A percentile compares a stretch with the other conserved stretches of the same genome.
Evolutionary conservation across 192 early-diverging fungal species (phyloP).

Genomic region (Coemansia sp.): DNA sequence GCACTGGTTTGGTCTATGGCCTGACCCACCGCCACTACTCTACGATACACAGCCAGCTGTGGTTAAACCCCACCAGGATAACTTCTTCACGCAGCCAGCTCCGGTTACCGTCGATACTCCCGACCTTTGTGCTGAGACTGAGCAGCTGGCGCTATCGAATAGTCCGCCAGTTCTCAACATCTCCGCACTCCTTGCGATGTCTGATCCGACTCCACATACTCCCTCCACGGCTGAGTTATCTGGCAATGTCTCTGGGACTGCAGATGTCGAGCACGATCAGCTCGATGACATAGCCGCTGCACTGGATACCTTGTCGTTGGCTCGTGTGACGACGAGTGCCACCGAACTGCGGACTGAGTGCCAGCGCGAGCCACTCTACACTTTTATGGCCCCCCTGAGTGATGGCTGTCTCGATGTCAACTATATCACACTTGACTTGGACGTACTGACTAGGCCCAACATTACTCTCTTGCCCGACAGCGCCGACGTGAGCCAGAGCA

Average conservation of each 20-base stretch:
- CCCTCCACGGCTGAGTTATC: background rate
- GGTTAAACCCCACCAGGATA: conserved; percentile 1
- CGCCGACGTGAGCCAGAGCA: conserved; percentile 3
- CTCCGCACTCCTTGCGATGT: background rate
- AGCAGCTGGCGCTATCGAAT: conserved; percentile 3
- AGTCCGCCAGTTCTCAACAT: background rate
- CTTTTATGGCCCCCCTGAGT: conserved; percentile 21
- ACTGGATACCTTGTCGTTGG: conserved; percentile 39
- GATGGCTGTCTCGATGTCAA: conserved; percentile 45
- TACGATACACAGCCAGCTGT: background rate
- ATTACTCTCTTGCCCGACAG: conserved; percentile 24
- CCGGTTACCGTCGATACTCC: background rate
- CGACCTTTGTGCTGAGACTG: conserved; percentile 1
- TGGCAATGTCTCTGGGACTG: background rate
- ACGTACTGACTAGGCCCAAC: conserved; percentile 26
- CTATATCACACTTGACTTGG: conserved; percentile 38
- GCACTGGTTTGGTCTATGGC: conserved; percentile 34
- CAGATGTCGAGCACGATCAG: conserved; percentile 3
- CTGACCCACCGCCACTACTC: conserved; percentile 24
- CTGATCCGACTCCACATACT: background rate
- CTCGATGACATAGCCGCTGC: conserved; percentile 14
- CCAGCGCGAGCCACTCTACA: conserved; percentile 32
- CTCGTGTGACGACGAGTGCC: background rate
- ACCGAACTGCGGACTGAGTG: conserved; percentile 23
- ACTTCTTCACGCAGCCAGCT: conserved; percentile 8